phyloP scores from a whole-genome alignment of 2,329 filamentous ascomycete species.

The Colletotrichum spinosum region DNA sequence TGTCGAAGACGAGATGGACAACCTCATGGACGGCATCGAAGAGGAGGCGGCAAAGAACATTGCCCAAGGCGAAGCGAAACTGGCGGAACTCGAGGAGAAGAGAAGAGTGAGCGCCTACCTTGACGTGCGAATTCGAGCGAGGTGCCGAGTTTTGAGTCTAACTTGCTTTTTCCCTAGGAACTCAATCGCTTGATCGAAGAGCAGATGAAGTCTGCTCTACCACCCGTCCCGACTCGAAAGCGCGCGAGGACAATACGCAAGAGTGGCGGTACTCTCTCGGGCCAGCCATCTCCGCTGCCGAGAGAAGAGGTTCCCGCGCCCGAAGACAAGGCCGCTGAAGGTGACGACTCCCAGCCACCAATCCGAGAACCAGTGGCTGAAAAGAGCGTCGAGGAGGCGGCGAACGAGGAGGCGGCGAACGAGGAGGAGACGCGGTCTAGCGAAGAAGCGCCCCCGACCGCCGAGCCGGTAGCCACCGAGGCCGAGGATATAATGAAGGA shows the following conservation, averaged over 20 bases:
- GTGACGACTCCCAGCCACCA: conserved; percentile 35
- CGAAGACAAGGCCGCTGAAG: conserved; percentile 20
- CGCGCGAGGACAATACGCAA: conserved; percentile 29
- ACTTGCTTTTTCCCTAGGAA: conserved; percentile 45
- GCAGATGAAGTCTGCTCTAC: conserved; percentile 49
- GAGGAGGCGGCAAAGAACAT: conserved; percentile 44
- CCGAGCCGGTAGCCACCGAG: background rate
- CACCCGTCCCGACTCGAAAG: conserved; percentile 41
- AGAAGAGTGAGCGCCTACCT: conserved; percentile 41
- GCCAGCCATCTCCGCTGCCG: conserved; percentile 25
- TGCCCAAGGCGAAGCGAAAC: conserved; percentile 46
- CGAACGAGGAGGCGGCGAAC: conserved; percentile 11
- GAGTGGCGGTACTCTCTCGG: background rate
- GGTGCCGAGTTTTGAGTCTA: conserved; percentile 12
- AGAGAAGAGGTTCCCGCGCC: background rate
- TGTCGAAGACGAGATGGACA: conserved; percentile 52
- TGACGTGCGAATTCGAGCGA: background rate
- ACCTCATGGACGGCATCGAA: conserved; percentile 49
- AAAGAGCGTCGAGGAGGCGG: conserved; percentile 25
- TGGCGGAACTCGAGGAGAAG: conserved; percentile 49
- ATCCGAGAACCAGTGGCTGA: conserved; percentile 33
- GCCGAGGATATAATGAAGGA: background rate
- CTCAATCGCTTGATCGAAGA: conserved; percentile 57
- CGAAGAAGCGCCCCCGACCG: background rate
- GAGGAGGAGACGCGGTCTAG: conserved; percentile 9